A percentile compares a stretch with the other conserved stretches of the same genome.
Evolutionary conservation across 352 stramenopile species (phyloP).

Genomic region (Phytopythium cucurbitacearum): DNA sequence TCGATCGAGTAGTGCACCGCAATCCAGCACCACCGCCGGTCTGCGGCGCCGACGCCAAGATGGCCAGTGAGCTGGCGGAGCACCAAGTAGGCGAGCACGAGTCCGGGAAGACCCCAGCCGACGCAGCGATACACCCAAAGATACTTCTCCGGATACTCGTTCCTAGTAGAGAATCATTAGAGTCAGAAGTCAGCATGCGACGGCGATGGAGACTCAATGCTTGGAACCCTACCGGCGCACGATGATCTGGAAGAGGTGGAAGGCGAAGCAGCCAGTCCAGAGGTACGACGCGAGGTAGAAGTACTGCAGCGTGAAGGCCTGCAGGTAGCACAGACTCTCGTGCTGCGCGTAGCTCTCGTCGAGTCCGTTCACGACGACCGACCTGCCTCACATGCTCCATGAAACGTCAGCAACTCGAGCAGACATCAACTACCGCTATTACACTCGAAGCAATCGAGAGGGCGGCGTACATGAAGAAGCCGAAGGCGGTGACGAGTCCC

Average conservation of each 20-base stretch:
- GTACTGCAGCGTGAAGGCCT: slow-evolving; percentile 71
- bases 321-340: slow-evolving; percentile 57
- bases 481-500: slow-evolving; percentile 50
- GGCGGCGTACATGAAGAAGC: slow-evolving; percentile 48
- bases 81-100: slow-evolving; percentile 47
- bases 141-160: slow-evolving; percentile 70
- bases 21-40: slow-evolving; percentile 79
- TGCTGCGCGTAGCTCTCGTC: slow-evolving; percentile 34
- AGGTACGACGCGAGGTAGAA: slow-evolving; percentile 81
- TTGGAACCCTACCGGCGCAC: slow-evolving; percentile 38
- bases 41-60: slow-evolving; percentile 56
- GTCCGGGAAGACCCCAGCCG: slow-evolving; percentile 61
- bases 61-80: slow-evolving; percentile 68
- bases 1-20: slow-evolving; percentile 31
- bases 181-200: background rate
- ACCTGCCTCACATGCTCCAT: slow-evolving; percentile 21
- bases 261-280: slow-evolving; percentile 83
- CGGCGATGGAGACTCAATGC: background rate
- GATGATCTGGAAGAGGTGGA: slow-evolving; percentile 86
- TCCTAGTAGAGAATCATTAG: slow-evolving; percentile 19
- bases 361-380: slow-evolving; percentile 48
- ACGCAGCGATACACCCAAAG: slow-evolving; percentile 56
- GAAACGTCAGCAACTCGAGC: background rate
- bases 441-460: background rate
- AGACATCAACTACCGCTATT: background rate